These are phyloP conservation scores for Acorus calamus DNA, from an alignment of 106 monocot species.

Conservation along the genomic window DNA sequence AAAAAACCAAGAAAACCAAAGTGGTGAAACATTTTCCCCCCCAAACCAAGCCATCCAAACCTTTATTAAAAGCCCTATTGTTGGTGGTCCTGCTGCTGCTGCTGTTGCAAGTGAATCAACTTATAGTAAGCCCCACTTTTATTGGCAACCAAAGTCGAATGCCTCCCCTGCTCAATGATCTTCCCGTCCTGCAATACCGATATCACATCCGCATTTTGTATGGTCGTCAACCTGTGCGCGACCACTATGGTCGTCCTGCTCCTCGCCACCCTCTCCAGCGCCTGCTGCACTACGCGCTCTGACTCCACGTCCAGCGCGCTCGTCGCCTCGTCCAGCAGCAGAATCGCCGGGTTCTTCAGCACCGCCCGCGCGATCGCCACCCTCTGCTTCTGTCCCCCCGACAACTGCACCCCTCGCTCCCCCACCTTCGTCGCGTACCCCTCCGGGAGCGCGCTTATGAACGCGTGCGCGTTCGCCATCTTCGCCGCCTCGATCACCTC, in stretches of 20 bases:
- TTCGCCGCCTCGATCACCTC: constrained; percentile 84
- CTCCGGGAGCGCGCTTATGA: constrained; percentile 79
- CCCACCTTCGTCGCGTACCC: constrained; percentile 70
- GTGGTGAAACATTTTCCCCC: too few relatives aligned
- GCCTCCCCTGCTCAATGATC: constrained; percentile 65
- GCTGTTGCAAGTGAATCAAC: constrained; percentile 73
- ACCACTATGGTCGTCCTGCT: constrained; percentile 57
- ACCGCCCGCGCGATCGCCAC: constrained; percentile 68
- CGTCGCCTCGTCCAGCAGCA: constrained; percentile 63
- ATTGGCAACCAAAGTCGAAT: constrained; percentile 49
- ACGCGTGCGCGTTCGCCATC: constrained; percentile 87
- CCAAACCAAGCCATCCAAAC: too few relatives aligned
- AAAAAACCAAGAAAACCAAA: too few relatives aligned
- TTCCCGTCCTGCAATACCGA: constrained; percentile 69
- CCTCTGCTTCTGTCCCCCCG: constrained; percentile 59
- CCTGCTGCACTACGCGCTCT: constrained; percentile 60
- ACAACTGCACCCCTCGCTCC: constrained; percentile 61
- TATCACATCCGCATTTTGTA: constrained; percentile 65
- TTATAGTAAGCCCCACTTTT: constrained; percentile 66
- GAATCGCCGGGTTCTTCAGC: constrained; percentile 55
- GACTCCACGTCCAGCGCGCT: constrained; percentile 69
- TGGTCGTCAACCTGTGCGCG: constrained; percentile 63
- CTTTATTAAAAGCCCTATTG: neutral
- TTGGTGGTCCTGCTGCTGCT: constrained; percentile 33
- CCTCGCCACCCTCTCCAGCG: constrained; percentile 55